Conservation (phyloP, 768 basidiomycete genomes). For the Boletales sp. region DNA sequence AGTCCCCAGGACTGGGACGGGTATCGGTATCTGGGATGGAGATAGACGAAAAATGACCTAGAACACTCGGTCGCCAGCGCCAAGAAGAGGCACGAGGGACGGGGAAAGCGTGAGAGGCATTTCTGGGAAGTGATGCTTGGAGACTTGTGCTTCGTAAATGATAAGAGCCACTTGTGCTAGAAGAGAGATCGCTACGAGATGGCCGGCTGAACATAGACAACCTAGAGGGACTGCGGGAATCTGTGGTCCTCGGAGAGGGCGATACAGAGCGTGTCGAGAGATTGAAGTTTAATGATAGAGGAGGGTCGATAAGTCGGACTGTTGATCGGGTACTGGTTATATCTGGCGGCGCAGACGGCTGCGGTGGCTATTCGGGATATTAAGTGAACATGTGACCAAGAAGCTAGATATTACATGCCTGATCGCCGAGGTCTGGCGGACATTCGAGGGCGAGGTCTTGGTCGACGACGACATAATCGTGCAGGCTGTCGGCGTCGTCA, state of each 20-base stretch:
- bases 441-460: slow-evolving; percentile 28
- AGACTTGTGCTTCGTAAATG: slow-evolving; percentile 52
- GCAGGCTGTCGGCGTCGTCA: slow-evolving; percentile 34
- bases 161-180: slow-evolving; percentile 27
- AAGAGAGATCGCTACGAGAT: slow-evolving; percentile 24
- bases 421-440: slow-evolving; percentile 15
- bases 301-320: slow-evolving; percentile 33
- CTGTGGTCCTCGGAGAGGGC: slow-evolving; percentile 36
- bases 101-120: slow-evolving; percentile 3
- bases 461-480: slow-evolving; percentile 42
- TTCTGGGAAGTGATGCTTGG: slow-evolving; percentile 36
- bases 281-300: slow-evolving; percentile 38
- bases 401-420: slow-evolving; percentile 27
- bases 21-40: slow-evolving; percentile 43
- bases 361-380: slow-evolving; percentile 21
- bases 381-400: slow-evolving; percentile 18
- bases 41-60: slow-evolving; percentile 57
- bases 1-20: slow-evolving; percentile 41
- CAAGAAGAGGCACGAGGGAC: slow-evolving; percentile 26
- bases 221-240: slow-evolving; percentile 35
- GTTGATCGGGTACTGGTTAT: slow-evolving; percentile 31
- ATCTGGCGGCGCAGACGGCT: slow-evolving; percentile 19
- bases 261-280: slow-evolving; percentile 41
- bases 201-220: slow-evolving; percentile 43
- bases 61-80: slow-evolving; percentile 62